Evolutionary conservation across 345 rosid species (phyloP).

Genomic region (Odontarrhena argentea): DNA sequence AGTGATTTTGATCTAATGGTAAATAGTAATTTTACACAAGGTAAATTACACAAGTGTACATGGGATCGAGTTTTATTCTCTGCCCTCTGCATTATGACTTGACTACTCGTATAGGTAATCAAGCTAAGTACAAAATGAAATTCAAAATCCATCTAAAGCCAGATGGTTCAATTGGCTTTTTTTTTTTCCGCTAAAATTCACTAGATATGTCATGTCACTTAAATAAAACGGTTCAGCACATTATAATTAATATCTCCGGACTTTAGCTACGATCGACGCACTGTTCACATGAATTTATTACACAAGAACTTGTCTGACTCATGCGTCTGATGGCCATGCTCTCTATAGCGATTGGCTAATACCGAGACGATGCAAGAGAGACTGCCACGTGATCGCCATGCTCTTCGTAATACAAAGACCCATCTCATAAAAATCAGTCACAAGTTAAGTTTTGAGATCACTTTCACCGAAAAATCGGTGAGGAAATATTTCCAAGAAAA

Average conservation of each 20-base stretch:
- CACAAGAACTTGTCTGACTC: slow-evolving; percentile 6
- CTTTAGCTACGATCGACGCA: neutral
- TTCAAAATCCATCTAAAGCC: neutral
- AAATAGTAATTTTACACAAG: no score
- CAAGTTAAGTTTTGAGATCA: slow-evolving; percentile 27
- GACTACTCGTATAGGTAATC: no score
- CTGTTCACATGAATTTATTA: slow-evolving; percentile 36
- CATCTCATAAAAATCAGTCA: slow-evolving; percentile 31
- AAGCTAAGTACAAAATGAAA: neutral
- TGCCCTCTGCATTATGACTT: no score
- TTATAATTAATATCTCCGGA: neutral
- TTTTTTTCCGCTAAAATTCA: no score
- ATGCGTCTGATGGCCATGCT: slow-evolving; percentile 33
- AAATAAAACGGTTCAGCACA: neutral
- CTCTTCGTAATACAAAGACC: slow-evolving; percentile 25
- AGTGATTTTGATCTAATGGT: no score
- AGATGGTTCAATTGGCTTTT: neutral
- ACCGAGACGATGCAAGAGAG: slow-evolving; percentile 29
- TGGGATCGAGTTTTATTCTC: no score
- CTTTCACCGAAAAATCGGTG: slow-evolving; percentile 31
- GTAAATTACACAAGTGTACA: no score
- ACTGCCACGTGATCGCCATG: slow-evolving; percentile 41
- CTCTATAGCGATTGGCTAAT: slow-evolving; percentile 17
- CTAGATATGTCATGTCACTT: neutral
- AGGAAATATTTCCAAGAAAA: slow-evolving; percentile 26